Conservation (phyloP, 805 yeast species). For the Isabelozyma gotoi region DNA sequence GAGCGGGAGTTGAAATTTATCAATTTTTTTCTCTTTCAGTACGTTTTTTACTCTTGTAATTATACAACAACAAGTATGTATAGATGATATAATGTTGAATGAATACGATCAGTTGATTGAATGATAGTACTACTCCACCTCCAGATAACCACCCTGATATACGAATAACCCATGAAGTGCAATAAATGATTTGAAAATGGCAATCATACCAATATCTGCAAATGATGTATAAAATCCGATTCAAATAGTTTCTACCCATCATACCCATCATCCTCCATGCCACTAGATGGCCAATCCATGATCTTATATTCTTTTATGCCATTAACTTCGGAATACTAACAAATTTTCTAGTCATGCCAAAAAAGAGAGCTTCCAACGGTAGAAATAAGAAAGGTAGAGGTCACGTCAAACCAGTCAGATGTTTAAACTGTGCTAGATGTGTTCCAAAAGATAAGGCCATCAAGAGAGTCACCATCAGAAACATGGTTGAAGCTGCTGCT, state of each 20-base stretch:
- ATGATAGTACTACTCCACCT: slow-evolving; percentile 13
- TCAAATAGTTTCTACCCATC: too few species aligned
- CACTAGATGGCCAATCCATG: background rate
- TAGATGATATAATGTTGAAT: background rate
- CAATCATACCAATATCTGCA: background rate
- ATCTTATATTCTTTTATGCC: slow-evolving; percentile 4
- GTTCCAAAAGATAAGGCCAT: slow-evolving; percentile 99
- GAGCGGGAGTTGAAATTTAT: slow-evolving; percentile 4
- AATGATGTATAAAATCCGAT: too few species aligned
- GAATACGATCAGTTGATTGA: slow-evolving; percentile 5
- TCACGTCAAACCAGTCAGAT: slow-evolving; percentile 99
- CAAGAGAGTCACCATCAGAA: slow-evolving; percentile 99
- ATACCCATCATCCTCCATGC: too few species aligned
- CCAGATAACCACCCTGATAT: slow-evolving; percentile 9
- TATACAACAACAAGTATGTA: slow-evolving; percentile 17
- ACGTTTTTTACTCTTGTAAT: slow-evolving; percentile 5
- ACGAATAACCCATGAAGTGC: background rate
- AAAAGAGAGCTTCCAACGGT: slow-evolving; percentile 99
- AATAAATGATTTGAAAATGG: too few species aligned
- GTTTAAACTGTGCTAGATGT: slow-evolving; percentile 99
- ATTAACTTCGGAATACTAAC: slow-evolving; percentile 21
- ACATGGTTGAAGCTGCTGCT: slow-evolving; percentile 99
- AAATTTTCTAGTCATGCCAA: slow-evolving; percentile 71
- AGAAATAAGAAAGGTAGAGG: slow-evolving; percentile 99
- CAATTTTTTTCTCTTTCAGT: slow-evolving; percentile 2